These are phyloP conservation scores for Fennellomyces sp. DNA, from an alignment of 371 early-diverging fungal genomes.

Conservation along the genomic window DNA sequence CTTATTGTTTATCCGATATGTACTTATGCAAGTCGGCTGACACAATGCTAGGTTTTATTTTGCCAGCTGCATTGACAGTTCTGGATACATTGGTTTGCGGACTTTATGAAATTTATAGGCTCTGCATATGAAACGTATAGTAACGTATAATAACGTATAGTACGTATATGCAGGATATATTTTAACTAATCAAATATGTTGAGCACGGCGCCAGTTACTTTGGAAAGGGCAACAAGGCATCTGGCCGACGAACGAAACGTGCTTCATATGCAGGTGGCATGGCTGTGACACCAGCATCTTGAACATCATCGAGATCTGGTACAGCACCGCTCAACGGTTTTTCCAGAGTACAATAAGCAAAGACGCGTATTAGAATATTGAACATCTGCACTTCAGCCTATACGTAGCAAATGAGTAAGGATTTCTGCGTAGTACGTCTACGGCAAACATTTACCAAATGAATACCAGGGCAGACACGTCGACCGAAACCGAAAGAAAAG, in stretches of 20 bases:
- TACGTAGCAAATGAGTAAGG: not conserved
- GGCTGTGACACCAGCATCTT: not conserved
- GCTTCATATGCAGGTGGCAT: slow-evolving; percentile 1
- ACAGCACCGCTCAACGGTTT: not conserved
- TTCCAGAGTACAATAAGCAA: slow-evolving; percentile 12
- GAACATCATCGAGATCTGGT: slow-evolving; percentile 1
- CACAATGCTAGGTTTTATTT: no score
- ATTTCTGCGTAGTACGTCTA: not conserved
- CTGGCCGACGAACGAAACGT: not conserved
- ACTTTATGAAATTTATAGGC: no score
- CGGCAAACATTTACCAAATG: slow-evolving; percentile 13
- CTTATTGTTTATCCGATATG: no score
- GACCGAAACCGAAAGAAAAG: slow-evolving; percentile 12
- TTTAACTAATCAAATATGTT: no score
- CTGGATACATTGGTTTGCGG: no score
- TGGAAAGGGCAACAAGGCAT: no score
- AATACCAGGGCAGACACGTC: slow-evolving; percentile 17
- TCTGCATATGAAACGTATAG: no score
- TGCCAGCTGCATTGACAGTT: no score
- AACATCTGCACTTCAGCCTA: slow-evolving; percentile 15
- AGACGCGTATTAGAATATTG: not conserved
- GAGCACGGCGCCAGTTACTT: no score
- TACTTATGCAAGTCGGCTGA: no score
- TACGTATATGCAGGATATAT: no score
- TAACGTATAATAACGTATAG: no score